These are phyloP conservation scores for Coniochaeta ligniaria DNA, from an alignment of 2,329 filamentous ascomycete species.

Conservation along the genomic window DNA sequence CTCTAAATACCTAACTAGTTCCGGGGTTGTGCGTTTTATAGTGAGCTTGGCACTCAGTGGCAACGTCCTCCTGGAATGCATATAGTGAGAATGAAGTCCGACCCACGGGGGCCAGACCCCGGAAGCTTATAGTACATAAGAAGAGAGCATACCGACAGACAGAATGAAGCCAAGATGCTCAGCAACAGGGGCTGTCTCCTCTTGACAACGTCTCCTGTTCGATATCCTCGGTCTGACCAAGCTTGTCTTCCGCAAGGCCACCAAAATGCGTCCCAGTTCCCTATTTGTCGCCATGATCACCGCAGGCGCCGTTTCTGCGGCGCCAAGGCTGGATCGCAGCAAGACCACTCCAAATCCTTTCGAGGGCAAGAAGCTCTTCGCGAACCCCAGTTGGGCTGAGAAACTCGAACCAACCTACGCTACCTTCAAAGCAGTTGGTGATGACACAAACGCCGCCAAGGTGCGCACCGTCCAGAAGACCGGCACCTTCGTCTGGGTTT, in stretches of 20 bases:
- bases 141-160: not conserved
- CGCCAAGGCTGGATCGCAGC: not conserved
- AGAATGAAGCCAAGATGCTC: not conserved
- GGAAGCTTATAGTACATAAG: not conserved
- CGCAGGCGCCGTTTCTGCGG: not conserved
- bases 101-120: not conserved
- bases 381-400: constrained; percentile 33
- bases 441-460: constrained; percentile 28
- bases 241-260: not conserved
- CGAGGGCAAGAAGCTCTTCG: constrained; percentile 36
- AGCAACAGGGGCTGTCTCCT: not conserved
- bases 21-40: not conserved
- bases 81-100: not conserved
- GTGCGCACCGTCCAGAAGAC: constrained; percentile 29
- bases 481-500: constrained; percentile 36
- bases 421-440: constrained; percentile 26
- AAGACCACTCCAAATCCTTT: constrained; percentile 30
- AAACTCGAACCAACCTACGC: constrained; percentile 31
- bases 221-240: not conserved
- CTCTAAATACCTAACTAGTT: not conserved
- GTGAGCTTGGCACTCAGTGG: not conserved
- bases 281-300: not conserved
- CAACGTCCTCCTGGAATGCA: not conserved
- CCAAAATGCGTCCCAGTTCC: not conserved
- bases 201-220: not conserved